These are phyloP conservation scores for Candida sp. DNA, from an alignment of 1,139 yeast genomes.

Conservation along the genomic window DNA sequence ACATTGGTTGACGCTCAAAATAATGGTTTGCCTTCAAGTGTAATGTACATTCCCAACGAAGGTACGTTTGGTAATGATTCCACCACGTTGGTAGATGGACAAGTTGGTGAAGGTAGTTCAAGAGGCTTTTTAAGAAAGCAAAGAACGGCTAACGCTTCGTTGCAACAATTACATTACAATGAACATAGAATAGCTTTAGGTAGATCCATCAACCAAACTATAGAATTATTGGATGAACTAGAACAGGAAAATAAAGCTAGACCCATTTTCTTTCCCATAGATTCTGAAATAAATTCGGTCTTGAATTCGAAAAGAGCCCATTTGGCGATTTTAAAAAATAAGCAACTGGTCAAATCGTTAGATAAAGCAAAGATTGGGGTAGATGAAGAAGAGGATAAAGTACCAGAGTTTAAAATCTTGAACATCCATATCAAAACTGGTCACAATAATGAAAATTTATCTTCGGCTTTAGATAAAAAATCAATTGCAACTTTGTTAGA, in stretches of 20 bases:
- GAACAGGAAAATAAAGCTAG: conserved; percentile 53
- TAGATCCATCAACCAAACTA: conserved; percentile 56
- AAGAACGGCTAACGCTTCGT: conserved; percentile 35
- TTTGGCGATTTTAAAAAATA: conserved; percentile 49
- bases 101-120: conserved; percentile 13
- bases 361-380: conserved; percentile 24
- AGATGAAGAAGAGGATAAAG: conserved; percentile 12
- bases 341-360: conserved; percentile 26
- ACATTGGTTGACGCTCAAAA: conserved; percentile 23
- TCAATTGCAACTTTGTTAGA: conserved; percentile 66
- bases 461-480: conserved; percentile 55
- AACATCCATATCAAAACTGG: conserved; percentile 64
- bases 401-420: conserved; percentile 54
- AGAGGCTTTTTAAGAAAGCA: conserved; percentile 4
- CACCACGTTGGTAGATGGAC: conserved; percentile 26
- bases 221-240: conserved; percentile 51
- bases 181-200: conserved; percentile 62
- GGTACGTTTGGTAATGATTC: conserved; percentile 23
- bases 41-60: conserved; percentile 31
- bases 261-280: conserved; percentile 67
- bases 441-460: conserved; percentile 37
- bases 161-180: conserved; percentile 69
- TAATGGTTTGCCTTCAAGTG: conserved; percentile 21
- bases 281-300: conserved; percentile 28
- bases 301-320: conserved; percentile 48